Evolutionary conservation across 1,139 yeast species (phyloP).

Genomic region (Yamadazyma friedrichii): DNA sequence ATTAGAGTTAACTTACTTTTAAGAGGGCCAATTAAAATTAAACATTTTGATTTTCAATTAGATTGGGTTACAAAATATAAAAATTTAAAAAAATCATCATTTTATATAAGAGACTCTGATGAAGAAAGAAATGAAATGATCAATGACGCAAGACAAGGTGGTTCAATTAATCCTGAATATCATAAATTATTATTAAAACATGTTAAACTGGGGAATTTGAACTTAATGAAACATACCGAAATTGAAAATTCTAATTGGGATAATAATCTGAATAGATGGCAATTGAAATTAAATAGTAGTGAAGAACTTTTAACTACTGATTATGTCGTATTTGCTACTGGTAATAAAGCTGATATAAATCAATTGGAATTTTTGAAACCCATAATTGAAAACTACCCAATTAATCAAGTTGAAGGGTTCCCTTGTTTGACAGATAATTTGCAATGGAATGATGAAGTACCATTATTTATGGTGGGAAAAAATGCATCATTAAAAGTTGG

Average conservation of each 20-base stretch:
- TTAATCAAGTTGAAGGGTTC: slow-evolving; percentile 33
- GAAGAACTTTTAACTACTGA: slow-evolving; percentile 18
- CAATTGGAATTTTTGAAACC: slow-evolving; percentile 29
- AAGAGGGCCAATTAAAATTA: slow-evolving; percentile 42
- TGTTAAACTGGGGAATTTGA: slow-evolving; percentile 27
- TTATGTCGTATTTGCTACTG: slow-evolving; percentile 46
- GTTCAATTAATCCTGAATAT: slow-evolving; percentile 49
- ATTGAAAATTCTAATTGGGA: slow-evolving; percentile 15
- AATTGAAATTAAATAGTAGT: slow-evolving; percentile 2
- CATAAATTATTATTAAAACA: slow-evolving; percentile 31
- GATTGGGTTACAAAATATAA: slow-evolving; percentile 55
- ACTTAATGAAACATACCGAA: slow-evolving; percentile 23
- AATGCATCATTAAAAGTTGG: slow-evolving; percentile 46
- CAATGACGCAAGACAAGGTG: slow-evolving; percentile 46
- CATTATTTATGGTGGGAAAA: slow-evolving; percentile 44
- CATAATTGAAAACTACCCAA: slow-evolving; percentile 25
- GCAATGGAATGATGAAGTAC: slow-evolving; percentile 41
- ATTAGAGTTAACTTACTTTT: slow-evolving; percentile 34
- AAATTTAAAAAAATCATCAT: slow-evolving; percentile 22
- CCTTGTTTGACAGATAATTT: slow-evolving; percentile 48
- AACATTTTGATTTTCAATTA: slow-evolving; percentile 50
- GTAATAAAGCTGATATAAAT: slow-evolving; percentile 32
- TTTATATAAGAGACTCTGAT: slow-evolving; percentile 39
- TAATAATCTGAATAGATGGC: not conserved
- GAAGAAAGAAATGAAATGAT: slow-evolving; percentile 42